phyloP scores from a whole-genome alignment of 2,329 filamentous ascomycete species.

The Hypoxylon sp. region DNA sequence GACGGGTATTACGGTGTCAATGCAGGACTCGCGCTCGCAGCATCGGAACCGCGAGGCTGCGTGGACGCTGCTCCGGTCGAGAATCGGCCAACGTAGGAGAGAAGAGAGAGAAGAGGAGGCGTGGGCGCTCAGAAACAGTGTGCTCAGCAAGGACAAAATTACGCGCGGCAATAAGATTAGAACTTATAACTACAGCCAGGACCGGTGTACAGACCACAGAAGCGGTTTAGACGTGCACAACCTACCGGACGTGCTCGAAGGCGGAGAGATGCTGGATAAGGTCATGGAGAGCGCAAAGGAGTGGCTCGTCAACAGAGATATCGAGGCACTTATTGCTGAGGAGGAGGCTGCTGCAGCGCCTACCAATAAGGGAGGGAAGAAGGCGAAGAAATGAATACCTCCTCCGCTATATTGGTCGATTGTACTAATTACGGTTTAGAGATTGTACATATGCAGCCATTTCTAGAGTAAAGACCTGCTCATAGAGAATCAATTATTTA shows the following conservation, averaged over 20 bases:
- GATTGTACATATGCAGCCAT: neutral
- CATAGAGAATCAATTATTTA: neutral
- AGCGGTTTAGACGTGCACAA: conserved; percentile 84
- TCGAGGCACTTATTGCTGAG: conserved; percentile 75
- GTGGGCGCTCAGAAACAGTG: conserved; percentile 78
- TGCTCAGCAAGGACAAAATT: conserved; percentile 83
- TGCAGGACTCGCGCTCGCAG: conserved; percentile 94
- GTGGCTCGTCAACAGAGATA: conserved; percentile 82
- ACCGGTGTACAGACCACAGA: conserved; percentile 89
- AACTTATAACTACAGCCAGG: conserved; percentile 84
- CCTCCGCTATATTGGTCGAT: neutral
- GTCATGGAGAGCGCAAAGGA: conserved; percentile 82
- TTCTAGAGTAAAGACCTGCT: neutral
- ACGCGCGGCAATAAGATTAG: conserved; percentile 93
- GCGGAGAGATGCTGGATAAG: conserved; percentile 76
- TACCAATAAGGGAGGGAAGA: conserved; percentile 44
- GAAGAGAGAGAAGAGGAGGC: conserved; percentile 88
- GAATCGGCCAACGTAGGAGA: conserved; percentile 81
- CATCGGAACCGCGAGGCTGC: conserved; percentile 88
- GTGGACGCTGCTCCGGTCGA: conserved; percentile 85
- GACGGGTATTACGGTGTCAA: conserved; percentile 86
- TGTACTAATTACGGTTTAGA: neutral
- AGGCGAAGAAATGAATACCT: conserved; percentile 38
- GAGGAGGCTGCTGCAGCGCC: conserved; percentile 63
- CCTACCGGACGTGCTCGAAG: conserved; percentile 82